These are phyloP conservation scores for Zizania palustris DNA, from an alignment of 202 grass and related monocot species.

Conservation along the genomic window DNA sequence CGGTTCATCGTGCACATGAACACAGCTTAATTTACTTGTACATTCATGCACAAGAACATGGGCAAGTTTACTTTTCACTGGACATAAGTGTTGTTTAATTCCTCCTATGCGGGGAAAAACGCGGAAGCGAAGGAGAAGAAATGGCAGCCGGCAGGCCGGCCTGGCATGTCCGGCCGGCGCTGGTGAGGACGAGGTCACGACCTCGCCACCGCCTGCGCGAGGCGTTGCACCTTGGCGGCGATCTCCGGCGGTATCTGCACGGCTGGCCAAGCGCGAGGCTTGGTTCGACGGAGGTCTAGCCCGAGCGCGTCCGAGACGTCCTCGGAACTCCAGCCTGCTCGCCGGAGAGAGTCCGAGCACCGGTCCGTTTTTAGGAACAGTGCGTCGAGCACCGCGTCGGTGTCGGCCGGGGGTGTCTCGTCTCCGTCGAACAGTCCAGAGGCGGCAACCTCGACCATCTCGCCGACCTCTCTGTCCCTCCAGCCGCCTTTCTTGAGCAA, in stretches of 20 bases:
- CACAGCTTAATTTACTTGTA: conserved; percentile 46
- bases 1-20: conserved; percentile 45
- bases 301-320: conserved; percentile 87
- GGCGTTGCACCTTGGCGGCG: conserved; percentile 70
- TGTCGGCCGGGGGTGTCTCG: conserved; percentile 43
- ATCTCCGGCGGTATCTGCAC: conserved; percentile 75
- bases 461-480: conserved; percentile 82
- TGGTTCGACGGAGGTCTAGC: conserved; percentile 52
- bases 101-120: neutral
- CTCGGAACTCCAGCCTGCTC: conserved; percentile 89
- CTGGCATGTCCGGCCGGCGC: neutral
- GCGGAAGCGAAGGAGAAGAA: neutral
- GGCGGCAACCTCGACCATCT: conserved; percentile 72
- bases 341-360: conserved; percentile 80
- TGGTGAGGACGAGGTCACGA: conserved; percentile 30
- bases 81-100: conserved; percentile 47
- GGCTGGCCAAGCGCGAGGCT: conserved; percentile 14
- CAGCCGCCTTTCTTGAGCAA: conserved; percentile 79
- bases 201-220: conserved; percentile 61
- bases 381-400: conserved; percentile 67
- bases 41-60: conserved; percentile 44
- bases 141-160: neutral
- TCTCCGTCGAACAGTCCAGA: conserved; percentile 74
- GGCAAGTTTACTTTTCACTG: conserved; percentile 46
- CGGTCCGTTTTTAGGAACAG: conserved; percentile 74